Conservation (phyloP, 2,329 filamentous ascomycete species). For the Sarocladium brachiariae region DNA sequence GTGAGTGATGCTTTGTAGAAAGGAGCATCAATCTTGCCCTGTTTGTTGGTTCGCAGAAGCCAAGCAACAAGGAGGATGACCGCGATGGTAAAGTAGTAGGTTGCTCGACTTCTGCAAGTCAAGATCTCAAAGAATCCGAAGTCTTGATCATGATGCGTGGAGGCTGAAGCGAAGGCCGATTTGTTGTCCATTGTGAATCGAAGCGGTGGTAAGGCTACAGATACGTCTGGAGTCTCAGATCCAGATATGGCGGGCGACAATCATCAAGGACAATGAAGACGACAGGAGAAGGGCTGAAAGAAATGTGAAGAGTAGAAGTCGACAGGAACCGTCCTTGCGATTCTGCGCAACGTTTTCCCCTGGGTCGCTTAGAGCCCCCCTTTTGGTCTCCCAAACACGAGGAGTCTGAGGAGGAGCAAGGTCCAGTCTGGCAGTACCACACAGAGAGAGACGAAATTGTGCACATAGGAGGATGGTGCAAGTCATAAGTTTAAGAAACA, state of each 20-base stretch:
- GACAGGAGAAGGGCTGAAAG: not conserved
- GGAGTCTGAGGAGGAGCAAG: constrained; percentile 7
- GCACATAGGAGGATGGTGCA: too few species aligned
- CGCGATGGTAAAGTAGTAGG: not conserved
- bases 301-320: not conserved
- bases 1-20: constrained; percentile 41
- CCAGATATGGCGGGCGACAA: not conserved
- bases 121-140: constrained; percentile 1
- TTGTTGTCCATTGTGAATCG: constrained; percentile 5
- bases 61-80: not conserved
- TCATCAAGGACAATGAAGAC: not conserved
- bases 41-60: constrained; percentile 1
- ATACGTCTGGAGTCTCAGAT: not conserved
- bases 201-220: not conserved
- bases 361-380: not conserved
- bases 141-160: not conserved
- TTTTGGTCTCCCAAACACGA: constrained; percentile 1
- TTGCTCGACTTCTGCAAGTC: not conserved
- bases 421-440: not conserved
- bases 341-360: not conserved
- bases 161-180: not conserved
- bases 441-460: not conserved
- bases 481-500: too few species aligned
- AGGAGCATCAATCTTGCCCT: constrained; percentile 28
- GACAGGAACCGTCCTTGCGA: not conserved